Evolutionary conservation across 257 asterid genomes (phyloP), one percentile per base, ranked within the genome.

Genomic region (Coffea canephora): DNA sequence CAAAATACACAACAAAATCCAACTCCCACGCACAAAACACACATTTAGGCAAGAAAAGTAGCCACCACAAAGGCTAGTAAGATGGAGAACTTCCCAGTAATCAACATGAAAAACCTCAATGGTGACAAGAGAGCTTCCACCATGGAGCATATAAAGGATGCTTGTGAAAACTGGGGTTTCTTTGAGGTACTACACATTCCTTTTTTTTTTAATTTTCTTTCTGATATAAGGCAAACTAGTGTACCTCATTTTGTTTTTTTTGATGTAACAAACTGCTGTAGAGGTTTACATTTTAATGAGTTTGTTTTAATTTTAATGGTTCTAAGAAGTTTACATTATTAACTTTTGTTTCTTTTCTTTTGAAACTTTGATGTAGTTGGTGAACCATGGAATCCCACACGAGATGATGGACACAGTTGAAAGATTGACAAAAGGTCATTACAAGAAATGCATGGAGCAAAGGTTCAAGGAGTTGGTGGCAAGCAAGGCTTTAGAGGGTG

Each of bases 391-490:
- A 21, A 90, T 91, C 49, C 74, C 89, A 8, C 88, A 82, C 80
- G 90, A 89, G 88, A 86, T 87, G 6, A 80, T 91, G 86, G 91
- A 90, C 85, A 87, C 73, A 74, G 91, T 91, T 82, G 91, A 89
- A 84, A 84, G 82, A 61, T 78, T 89, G 50, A 90, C 91, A 1
- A 85, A 91, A 8, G 91, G 84, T 48, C 89, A 91, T 84, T 91
- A 91, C 90, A 89, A 85, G 87, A 62, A 66, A 13, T 91, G 86
- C 46, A 83, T 89, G 74, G 92, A 91, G 79, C 85, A 88, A 88
- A 59, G 73, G 48, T 90, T 91, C 84, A 77, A 84, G 80, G 90
- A 91, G 55, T 19, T 89, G 69, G 31, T 88, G 10, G 88, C 84
- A 8, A 86, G 83, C 69, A 80, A 85, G 43, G 82, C 85, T 41